Percentiles rank a stretch among this genome's conserved stretches.
Conservation (phyloP, 83 land plant species). For the Thuja plicata region DNA sequence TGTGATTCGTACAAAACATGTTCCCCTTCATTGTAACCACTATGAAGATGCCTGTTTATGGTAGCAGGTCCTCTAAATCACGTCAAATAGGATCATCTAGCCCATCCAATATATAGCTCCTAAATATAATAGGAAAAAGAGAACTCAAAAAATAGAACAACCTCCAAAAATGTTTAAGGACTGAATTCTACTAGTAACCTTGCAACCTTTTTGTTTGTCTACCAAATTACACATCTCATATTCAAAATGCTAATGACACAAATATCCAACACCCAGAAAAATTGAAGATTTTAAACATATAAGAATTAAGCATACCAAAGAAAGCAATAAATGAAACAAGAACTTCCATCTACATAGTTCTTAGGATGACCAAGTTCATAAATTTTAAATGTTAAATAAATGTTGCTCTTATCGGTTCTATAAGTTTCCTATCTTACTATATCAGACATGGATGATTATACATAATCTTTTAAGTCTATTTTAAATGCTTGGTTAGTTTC, state of each 20-base stretch:
- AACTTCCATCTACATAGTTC: constrained; percentile 71
- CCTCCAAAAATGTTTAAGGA: not conserved
- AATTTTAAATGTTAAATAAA: too few species aligned
- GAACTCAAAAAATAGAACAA: not conserved
- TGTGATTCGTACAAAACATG: not conserved
- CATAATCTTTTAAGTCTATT: not conserved
- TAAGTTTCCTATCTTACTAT: too few species aligned
- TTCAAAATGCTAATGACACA: not conserved
- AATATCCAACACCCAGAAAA: not conserved
- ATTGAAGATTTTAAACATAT: too few species aligned
- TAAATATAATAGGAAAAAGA: not conserved
- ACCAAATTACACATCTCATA: not conserved
- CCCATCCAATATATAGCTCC: not conserved
- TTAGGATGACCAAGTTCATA: constrained; percentile 71
- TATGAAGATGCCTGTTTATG: not conserved
- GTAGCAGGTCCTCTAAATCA: not conserved
- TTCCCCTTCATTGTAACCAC: too few species aligned
- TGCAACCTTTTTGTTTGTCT: not conserved
- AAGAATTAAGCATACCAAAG: not conserved
- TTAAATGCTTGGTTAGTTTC: not conserved
- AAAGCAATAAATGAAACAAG: not conserved
- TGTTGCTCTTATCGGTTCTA: too few species aligned
- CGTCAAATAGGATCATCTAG: not conserved
- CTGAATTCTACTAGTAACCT: not conserved
- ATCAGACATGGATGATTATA: too few species aligned